These are phyloP conservation scores for Berberis vulgaris DNA, from an alignment of 164 flowering plant genomes.

Conservation along the genomic window DNA sequence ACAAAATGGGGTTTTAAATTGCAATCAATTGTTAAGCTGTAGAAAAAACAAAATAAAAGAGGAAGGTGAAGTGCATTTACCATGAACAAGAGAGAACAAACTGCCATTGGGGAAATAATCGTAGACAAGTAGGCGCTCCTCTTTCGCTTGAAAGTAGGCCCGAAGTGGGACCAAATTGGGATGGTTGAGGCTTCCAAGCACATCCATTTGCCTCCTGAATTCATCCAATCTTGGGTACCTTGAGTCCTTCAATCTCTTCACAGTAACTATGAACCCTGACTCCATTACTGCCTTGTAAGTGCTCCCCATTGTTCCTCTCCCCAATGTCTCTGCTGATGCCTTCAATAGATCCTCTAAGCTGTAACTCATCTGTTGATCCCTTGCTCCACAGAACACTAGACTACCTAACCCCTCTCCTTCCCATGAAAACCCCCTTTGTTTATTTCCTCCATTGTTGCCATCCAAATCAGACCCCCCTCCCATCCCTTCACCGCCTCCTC, in stretches of 20 bases:
- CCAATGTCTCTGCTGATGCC: constrained; percentile 92
- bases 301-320: constrained; percentile 81
- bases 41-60: not conserved
- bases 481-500: constrained; percentile 8
- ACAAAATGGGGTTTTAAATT: no score
- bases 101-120: constrained; percentile 98
- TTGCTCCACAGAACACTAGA: constrained; percentile 63
- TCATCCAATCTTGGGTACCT: constrained; percentile 55
- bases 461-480: constrained; percentile 9
- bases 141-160: constrained; percentile 93
- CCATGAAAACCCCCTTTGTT: constrained; percentile 53
- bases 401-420: constrained; percentile 70
- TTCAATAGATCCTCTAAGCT: constrained; percentile 68
- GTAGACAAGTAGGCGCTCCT: constrained; percentile 79
- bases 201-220: constrained; percentile 60
- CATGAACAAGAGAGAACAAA: constrained; percentile 82
- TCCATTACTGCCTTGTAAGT: constrained; percentile 97
- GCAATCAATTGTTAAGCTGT: no score
- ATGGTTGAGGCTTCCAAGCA: constrained; percentile 61
- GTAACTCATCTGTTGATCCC: constrained; percentile 63
- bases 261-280: constrained; percentile 80
- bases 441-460: constrained; percentile 23
- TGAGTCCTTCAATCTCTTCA: constrained; percentile 73
- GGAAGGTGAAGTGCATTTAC: constrained; percentile 22
- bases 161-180: constrained; percentile 76